These are phyloP conservation scores for Fusarium napiforme DNA, from an alignment of 2,329 filamentous ascomycete species.

Conservation along the genomic window DNA sequence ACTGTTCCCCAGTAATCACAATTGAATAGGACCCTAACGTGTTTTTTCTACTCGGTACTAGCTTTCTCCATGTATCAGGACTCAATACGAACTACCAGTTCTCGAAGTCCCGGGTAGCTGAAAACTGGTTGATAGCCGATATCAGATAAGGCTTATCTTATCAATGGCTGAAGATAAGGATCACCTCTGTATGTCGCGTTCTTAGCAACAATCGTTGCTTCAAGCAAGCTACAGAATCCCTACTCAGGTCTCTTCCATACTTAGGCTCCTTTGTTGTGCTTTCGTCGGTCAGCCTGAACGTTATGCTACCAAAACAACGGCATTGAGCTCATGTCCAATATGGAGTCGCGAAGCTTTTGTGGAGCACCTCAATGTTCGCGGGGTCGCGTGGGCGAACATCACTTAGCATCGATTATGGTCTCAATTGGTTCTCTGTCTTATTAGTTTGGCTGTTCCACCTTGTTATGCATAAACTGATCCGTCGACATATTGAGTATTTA, in stretches of 20 bases:
- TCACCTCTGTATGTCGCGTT: accelerated
- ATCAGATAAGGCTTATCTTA: no score
- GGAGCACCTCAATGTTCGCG: not conserved
- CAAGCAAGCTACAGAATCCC: not conserved
- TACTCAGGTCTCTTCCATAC: accelerated
- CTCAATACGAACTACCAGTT: no score
- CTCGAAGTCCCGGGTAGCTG: no score
- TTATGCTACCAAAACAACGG: accelerated
- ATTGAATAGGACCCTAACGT: no score
- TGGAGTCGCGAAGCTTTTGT: accelerated
- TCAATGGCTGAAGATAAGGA: no score
- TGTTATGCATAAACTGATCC: not conserved
- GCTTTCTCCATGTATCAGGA: no score
- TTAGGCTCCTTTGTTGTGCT: accelerated
- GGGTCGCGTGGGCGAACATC: not conserved
- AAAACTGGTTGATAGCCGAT: no score
- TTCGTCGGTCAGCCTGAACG: accelerated
- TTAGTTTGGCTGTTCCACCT: constrained; percentile 2
- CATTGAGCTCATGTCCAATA: not conserved
- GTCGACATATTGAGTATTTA: not conserved
- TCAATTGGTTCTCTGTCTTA: not conserved
- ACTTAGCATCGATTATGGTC: accelerated
- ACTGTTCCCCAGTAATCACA: no score
- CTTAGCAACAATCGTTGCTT: accelerated
- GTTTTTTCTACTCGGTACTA: no score